These are phyloP conservation scores for Rosa multiflora DNA, from an alignment of 306 rosid species.

Conservation along the genomic window DNA sequence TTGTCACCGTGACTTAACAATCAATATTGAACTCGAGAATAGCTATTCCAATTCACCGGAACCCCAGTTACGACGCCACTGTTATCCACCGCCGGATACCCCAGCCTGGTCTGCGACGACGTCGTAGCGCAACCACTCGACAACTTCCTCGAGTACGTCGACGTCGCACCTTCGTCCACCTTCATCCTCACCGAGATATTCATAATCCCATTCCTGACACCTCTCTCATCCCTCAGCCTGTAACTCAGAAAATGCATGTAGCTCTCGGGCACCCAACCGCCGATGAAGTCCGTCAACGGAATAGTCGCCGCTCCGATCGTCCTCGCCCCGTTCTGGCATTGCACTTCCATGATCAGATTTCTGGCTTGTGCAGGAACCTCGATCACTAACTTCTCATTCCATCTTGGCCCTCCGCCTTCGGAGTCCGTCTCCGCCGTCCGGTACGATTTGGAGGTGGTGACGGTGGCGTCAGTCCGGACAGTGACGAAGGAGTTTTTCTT, in stretches of 20 bases:
- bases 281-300: slow-evolving; percentile 50
- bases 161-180: neutral
- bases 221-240: slow-evolving; percentile 58
- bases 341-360: slow-evolving; percentile 41
- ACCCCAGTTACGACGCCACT: slow-evolving; percentile 50
- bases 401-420: slow-evolving; percentile 53
- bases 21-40: neutral
- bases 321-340: slow-evolving; percentile 37
- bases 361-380: slow-evolving; percentile 42
- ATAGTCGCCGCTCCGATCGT: slow-evolving; percentile 47
- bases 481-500: slow-evolving; percentile 49
- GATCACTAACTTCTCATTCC: slow-evolving; percentile 54
- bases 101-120: slow-evolving; percentile 3
- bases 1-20: neutral
- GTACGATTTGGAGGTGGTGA: neutral
- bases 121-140: neutral
- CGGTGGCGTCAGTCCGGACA: slow-evolving; percentile 31
- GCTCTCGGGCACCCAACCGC: slow-evolving; percentile 46
- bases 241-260: slow-evolving; percentile 69
- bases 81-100: slow-evolving; percentile 3
- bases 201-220: slow-evolving; percentile 61
- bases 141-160: neutral
- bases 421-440: slow-evolving; percentile 33
- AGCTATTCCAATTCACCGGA: slow-evolving; percentile 31
- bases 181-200: slow-evolving; percentile 59